These are phyloP conservation scores for Colletotrichum cordylinicola DNA, from an alignment of 2,329 filamentous ascomycete species.

Conservation along the genomic window DNA sequence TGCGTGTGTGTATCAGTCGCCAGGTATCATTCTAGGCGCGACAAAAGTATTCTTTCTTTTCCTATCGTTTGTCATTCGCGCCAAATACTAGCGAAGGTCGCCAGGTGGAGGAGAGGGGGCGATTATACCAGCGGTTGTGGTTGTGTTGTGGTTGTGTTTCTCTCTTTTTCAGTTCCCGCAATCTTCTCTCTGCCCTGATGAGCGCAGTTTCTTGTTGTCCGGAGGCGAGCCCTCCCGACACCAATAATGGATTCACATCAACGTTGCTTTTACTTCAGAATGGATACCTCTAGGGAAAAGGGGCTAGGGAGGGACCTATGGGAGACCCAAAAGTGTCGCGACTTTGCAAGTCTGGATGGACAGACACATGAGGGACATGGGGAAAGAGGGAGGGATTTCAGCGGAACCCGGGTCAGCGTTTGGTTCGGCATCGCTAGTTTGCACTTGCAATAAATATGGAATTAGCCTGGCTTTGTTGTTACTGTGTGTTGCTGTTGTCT, in stretches of 20 bases:
- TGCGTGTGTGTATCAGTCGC: background rate
- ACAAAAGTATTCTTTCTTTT: background rate
- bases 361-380: background rate
- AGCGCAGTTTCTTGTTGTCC: background rate
- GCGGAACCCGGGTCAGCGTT: background rate
- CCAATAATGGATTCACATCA: background rate
- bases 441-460: background rate
- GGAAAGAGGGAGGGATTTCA: background rate
- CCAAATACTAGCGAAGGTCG: background rate
- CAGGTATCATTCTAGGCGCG: background rate
- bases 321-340: background rate
- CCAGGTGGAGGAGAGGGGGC: background rate
- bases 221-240: background rate
- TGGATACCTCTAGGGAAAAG: background rate
- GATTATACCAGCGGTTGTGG: background rate
- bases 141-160: background rate
- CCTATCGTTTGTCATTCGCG: background rate
- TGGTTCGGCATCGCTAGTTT: background rate
- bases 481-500: background rate
- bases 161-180: background rate
- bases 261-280: background rate
- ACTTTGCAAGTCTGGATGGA: background rate
- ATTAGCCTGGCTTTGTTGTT: rapidly evolving
- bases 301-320: background rate
- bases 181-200: background rate